A percentile compares a stretch with the other conserved stretches of the same genome.
These are phyloP conservation scores for Ramaria rubella DNA, from an alignment of 768 basidiomycete species.

Conservation along the genomic window DNA sequence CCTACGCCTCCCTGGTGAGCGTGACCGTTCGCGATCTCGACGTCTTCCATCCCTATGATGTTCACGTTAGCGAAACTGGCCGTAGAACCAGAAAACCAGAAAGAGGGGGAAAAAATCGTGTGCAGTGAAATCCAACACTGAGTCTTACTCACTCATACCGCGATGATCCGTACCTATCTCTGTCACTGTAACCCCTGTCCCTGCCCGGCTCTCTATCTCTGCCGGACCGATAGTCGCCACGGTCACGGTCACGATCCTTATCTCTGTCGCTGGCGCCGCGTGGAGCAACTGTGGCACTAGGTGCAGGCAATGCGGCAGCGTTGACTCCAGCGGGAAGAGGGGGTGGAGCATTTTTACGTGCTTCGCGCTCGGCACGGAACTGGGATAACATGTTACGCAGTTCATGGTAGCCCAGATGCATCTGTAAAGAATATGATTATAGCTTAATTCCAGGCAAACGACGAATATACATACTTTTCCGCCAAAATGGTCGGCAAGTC, in stretches of 20 bases:
- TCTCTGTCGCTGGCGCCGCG: conserved; percentile 17
- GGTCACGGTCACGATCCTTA: conserved; percentile 27
- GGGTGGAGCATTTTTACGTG: conserved; percentile 57
- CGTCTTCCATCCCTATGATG: conserved; percentile 51
- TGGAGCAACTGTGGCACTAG: conserved; percentile 25
- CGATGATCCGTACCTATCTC: conserved; percentile 40
- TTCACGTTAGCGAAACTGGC: conserved; percentile 14
- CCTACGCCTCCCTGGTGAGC: conserved; percentile 61
- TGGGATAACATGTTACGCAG: conserved; percentile 88
- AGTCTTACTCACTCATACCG: conserved; percentile 56
- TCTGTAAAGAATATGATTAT: conserved; percentile 41
- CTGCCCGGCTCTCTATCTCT: conserved; percentile 38
- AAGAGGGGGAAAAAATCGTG: conserved; percentile 10
- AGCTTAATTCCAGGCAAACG: neutral
- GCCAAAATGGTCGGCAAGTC: conserved; percentile 98
- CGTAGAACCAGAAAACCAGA: conserved; percentile 17
- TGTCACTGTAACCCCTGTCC: conserved; percentile 53
- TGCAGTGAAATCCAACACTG: neutral
- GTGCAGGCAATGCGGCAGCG: conserved; percentile 26
- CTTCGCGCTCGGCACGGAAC: conserved; percentile 87
- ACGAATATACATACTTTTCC: conserved; percentile 69
- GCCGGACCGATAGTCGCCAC: conserved; percentile 49
- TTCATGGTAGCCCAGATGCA: conserved; percentile 99
- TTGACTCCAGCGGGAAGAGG: conserved; percentile 21
- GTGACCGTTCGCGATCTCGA: conserved; percentile 65